Conservation (phyloP, 768 basidiomycete genomes). For the Auricularia cornea region DNA sequence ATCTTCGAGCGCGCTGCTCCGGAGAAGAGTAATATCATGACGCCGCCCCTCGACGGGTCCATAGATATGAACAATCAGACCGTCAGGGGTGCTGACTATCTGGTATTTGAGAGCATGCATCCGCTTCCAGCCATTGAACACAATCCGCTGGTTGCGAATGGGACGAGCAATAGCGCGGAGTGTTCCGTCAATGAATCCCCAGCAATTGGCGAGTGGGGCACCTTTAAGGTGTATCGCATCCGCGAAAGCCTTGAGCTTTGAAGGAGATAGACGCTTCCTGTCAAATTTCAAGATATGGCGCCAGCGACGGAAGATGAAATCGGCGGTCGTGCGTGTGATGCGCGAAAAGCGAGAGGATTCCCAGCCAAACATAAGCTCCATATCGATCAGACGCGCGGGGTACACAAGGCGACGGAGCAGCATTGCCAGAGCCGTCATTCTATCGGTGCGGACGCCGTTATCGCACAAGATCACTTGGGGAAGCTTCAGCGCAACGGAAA, state of each 20-base stretch:
- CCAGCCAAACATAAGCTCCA: too few relatives aligned
- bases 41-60: conserved; percentile 15
- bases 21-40: conserved; percentile 13
- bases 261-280: too few relatives aligned
- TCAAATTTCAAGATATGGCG: too few relatives aligned
- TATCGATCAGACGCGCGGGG: too few relatives aligned
- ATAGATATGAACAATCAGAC: conserved; percentile 18
- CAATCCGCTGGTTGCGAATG: conserved; percentile 6
- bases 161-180: conserved; percentile 15
- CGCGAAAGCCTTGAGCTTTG: conserved; percentile 1
- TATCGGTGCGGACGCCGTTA: too few relatives aligned
- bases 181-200: conserved; percentile 20
- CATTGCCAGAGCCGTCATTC: too few relatives aligned
- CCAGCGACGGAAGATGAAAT: too few relatives aligned
- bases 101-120: conserved; percentile 22
- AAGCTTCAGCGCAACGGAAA: too few relatives aligned
- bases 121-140: conserved; percentile 21
- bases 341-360: too few relatives aligned
- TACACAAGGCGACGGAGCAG: too few relatives aligned
- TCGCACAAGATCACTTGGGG: too few relatives aligned
- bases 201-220: conserved; percentile 9
- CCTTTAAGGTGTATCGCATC: conserved; percentile 10
- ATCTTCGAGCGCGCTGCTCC: conserved; percentile 6
- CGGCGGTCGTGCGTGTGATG: too few relatives aligned
- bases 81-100: conserved; percentile 19